A percentile compares a stretch with the other conserved stretches of the same genome.
These are phyloP conservation scores for Aspergillus novofumigatus DNA, from an alignment of 2,329 filamentous ascomycete genomes.

Conservation along the genomic window DNA sequence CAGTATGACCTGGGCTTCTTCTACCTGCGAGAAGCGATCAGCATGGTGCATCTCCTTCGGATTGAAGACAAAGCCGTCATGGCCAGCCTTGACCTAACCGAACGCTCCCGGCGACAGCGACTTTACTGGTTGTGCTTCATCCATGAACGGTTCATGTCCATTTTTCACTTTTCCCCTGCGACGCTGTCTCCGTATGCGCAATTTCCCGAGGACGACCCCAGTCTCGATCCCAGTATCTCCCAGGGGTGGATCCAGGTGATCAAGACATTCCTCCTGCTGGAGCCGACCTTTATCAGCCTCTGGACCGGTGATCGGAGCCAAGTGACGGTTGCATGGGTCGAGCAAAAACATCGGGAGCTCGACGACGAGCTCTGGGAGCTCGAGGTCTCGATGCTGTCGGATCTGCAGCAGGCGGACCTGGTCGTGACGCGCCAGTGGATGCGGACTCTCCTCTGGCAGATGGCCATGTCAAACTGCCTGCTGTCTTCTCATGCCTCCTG, in stretches of 20 bases:
- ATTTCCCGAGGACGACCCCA: constrained; percentile 39
- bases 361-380: constrained; percentile 36
- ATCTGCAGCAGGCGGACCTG: constrained; percentile 48
- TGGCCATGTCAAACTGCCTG: constrained; percentile 47
- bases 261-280: constrained; percentile 43
- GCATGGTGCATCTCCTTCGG: constrained; percentile 43
- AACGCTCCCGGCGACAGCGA: constrained; percentile 44
- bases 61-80: constrained; percentile 40
- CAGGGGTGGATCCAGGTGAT: constrained; percentile 45
- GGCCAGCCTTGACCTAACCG: constrained; percentile 27
- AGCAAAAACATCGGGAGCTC: constrained; percentile 43
- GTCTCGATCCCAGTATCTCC: constrained; percentile 37
- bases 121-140: constrained; percentile 56
- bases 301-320: constrained; percentile 40
- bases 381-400: constrained; percentile 36
- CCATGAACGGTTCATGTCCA: constrained; percentile 54
- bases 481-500: constrained; percentile 33
- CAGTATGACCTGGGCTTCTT: constrained; percentile 48
- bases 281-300: constrained; percentile 42
- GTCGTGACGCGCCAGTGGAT: constrained; percentile 50
- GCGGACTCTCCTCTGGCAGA: constrained; percentile 47
- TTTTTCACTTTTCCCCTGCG: constrained; percentile 47
- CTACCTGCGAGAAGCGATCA: constrained; percentile 50
- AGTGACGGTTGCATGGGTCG: constrained; percentile 43
- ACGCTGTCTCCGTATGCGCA: constrained; percentile 37